Evolutionary conservation across 176 grass and related monocot species (phyloP).

Genomic region (Aegilops sharonensis): DNA sequence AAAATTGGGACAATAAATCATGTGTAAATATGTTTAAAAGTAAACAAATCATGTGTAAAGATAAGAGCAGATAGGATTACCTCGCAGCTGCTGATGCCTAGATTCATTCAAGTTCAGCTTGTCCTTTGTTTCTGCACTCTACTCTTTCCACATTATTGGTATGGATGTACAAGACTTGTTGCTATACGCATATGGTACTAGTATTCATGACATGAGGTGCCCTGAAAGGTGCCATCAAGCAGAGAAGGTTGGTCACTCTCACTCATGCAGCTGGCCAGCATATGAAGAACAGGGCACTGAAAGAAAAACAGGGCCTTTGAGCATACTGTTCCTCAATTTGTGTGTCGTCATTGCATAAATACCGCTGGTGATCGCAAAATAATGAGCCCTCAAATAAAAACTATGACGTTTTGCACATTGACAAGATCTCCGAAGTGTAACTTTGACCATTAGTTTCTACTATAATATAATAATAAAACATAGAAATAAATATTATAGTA

Average conservation of each 20-base stretch:
- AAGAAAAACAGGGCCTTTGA: slow-evolving; percentile 17
- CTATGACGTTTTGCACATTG: no score
- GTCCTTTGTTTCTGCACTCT: slow-evolving; percentile 23
- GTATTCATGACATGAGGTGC: slow-evolving; percentile 18
- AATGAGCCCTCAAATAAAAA: no score
- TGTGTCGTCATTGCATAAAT: neutral
- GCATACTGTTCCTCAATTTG: slow-evolving; percentile 15
- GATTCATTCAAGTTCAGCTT: slow-evolving; percentile 21
- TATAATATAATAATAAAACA: no score
- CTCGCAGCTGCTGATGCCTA: neutral
- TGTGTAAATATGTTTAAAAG: neutral
- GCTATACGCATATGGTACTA: slow-evolving; percentile 27
- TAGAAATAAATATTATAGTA: no score
- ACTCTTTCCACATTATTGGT: slow-evolving; percentile 24
- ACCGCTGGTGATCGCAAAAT: no score
- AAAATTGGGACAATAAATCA: neutral
- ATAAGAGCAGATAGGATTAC: neutral
- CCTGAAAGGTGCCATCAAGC: slow-evolving; percentile 32
- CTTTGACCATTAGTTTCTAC: no score
- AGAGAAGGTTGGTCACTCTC: slow-evolving; percentile 34
- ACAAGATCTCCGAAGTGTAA: no score
- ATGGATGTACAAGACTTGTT: slow-evolving; percentile 19
- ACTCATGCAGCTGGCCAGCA: slow-evolving; percentile 29
- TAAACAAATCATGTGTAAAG: neutral
- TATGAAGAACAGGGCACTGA: slow-evolving; percentile 23